phyloP scores from a whole-genome alignment of 768 basidiomycete genomes.

The Naganishia vaughanmartiniae region DNA sequence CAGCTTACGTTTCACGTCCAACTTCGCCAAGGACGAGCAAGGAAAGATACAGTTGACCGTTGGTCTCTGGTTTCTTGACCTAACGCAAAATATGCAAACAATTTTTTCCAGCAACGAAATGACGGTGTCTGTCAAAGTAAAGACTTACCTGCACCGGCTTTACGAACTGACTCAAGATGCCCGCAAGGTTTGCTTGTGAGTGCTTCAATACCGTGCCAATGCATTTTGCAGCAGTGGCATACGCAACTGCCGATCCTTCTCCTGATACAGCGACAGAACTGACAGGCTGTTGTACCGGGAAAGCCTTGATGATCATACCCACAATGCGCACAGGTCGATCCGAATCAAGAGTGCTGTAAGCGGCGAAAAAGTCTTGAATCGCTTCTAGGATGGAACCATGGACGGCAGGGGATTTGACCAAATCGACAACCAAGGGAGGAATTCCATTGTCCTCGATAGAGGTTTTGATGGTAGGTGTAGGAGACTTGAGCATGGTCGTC shows the following conservation, averaged over 20 bases:
- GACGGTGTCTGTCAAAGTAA: not conserved
- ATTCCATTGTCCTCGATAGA: conserved; percentile 41
- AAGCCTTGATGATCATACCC: conserved; percentile 5
- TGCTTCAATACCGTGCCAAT: conserved; percentile 77
- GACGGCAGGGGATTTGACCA: conserved; percentile 75
- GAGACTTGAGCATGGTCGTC: conserved; percentile 60
- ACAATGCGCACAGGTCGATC: conserved; percentile 49
- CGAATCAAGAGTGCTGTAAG: conserved; percentile 76
- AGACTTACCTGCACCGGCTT: conserved; percentile 67
- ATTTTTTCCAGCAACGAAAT: not conserved
- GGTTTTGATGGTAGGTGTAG: conserved; percentile 37
- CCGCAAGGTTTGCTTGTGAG: conserved; percentile 69
- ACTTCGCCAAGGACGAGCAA: conserved; percentile 88
- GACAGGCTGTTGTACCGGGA: conserved; percentile 11
- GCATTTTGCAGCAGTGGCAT: conserved; percentile 74
- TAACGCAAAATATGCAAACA: not conserved
- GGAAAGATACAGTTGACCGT: conserved; percentile 72
- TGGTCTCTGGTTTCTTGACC: conserved; percentile 56
- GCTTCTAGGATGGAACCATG: conserved; percentile 76
- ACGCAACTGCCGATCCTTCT: conserved; percentile 43
- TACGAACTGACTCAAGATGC: conserved; percentile 78
- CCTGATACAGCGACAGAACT: conserved; percentile 44
- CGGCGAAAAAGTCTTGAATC: conserved; percentile 74
- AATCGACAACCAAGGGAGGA: conserved; percentile 52
- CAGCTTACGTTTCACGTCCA: conserved; percentile 62